Evolutionary conservation across 176 grass and related monocot genomes (phyloP), one percentile per base, ranked within the genome.

Genomic region (Triticum urartu): DNA sequence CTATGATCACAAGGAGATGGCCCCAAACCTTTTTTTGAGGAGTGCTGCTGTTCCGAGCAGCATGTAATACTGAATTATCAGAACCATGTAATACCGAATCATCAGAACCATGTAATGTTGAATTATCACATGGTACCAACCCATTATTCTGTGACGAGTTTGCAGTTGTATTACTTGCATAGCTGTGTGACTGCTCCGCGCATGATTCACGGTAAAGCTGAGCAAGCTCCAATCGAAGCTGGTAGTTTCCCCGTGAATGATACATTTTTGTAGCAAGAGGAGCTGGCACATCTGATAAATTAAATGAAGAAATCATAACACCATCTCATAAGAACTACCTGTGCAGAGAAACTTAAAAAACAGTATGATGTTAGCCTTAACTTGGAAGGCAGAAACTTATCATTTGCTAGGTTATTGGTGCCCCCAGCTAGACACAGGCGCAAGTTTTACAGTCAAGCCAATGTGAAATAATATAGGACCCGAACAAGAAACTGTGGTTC

Each of bases 241-340:
- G 77, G 75, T 80, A 45, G 64, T 87, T 89, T 14, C 91, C 91
- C 65, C 82, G 91, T 87, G 91, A 91, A 72, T 95, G 87, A 81
- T 92, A 95, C 75, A 93, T 86, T 93, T 95, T 95, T 78, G 93
- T 89, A 71, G 93, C 93, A 80, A 95, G 89, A 77, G 93, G 93
- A 68, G 35, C 72, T 61, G 93, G 86, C 22, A 69, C 89, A 89
- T 85, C 93, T 93, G 86, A 70, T 80, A 89, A 38, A 87, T 77
- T 58, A 79, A 65, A 83, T 67, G 42, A 88, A 73, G 13, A 61
- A 39, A 68, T 61, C 11, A 90, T 48, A 75, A 81, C 15, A 75
- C 3, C 26, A 18, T 73, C 20, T 77, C 18, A 80, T 85, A 74
- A 83, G 15, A 77, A 45, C n/a, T 15, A 87, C 21, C 52, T 45